Evolutionary conservation across 129 eudicot genomes (phyloP), one percentile per base, ranked within the genome.

Genomic region (Scalesia atractyloides): DNA sequence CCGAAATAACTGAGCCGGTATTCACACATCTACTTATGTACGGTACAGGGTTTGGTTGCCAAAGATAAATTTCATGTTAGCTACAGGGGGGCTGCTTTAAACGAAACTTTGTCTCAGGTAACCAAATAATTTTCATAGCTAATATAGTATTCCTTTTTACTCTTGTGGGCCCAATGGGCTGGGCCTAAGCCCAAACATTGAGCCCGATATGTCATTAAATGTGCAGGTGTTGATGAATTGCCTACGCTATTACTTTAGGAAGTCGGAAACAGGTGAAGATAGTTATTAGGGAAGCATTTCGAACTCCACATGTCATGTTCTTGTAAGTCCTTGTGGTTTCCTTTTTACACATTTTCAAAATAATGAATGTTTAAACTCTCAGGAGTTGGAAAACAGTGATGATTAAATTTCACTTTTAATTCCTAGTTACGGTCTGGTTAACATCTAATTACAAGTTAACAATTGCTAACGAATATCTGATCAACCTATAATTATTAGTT

Each of bases 1-100:
- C 24, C 14, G 6, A 61, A 11, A 60, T 58, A 58, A 34, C 0
- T 41, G 46, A 24, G 19, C 14, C 19, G 12, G 17, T 1, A 59
- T 59, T 26, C 3, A 0, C 12, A 13, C 66, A 18, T 7, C 2
- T 33, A n/a, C 43, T 74, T 73, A 67, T n/a, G 14, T 15, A 76
- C 66, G 44, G 50, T 79, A 12, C 64, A 92, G 97, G 97, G 97
- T 64, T 70, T 92, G 79, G 84, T 92, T 33, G 96, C 97, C 16
- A 91, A 91, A 77, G 96, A 91, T 68, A 91, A 81, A 80, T 91
- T 91, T 81, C 93, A 91, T 53, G 97, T 92, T 70, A 92, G 96
- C 84, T 92, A 92, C 78, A 48, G 97, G 17, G 97, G 97, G 24
- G 89, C 90, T 48, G 94, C 96, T 18, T 79, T 92, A 59, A 92